Conservation (phyloP, 768 basidiomycete species). For the Tricholoma sp. region DNA sequence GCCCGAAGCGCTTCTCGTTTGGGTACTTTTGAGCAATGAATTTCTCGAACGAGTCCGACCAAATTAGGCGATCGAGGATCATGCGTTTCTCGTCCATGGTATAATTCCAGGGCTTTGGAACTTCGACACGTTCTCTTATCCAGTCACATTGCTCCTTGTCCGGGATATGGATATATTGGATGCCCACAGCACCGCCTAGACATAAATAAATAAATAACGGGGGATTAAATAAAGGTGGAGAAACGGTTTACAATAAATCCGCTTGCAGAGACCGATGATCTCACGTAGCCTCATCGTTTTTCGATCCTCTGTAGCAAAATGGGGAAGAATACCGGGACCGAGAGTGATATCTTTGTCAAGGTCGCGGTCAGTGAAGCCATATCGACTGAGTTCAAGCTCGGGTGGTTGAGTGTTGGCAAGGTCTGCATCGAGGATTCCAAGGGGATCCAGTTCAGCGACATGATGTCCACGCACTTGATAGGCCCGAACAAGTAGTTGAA, state of each 20-base stretch:
- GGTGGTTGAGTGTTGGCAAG: constrained; percentile 73
- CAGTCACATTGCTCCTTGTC: constrained; percentile 99
- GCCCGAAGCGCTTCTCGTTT: constrained; percentile 98
- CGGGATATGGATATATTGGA: constrained; percentile 94
- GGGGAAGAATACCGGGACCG: constrained; percentile 93
- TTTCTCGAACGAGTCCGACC: constrained; percentile 99
- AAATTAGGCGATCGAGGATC: constrained; percentile 98
- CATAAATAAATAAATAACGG: neutral
- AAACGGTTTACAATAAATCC: constrained; percentile 81
- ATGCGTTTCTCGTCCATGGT: constrained; percentile 97
- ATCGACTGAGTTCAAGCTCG: constrained; percentile 90
- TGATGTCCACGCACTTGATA: constrained; percentile 99
- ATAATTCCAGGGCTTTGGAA: constrained; percentile 96
- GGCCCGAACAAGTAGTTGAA: constrained; percentile 95
- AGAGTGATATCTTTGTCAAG: constrained; percentile 92
- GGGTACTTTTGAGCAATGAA: constrained; percentile 99
- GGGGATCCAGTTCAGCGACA: constrained; percentile 90
- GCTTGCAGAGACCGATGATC: constrained; percentile 84
- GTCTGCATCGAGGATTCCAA: constrained; percentile 90
- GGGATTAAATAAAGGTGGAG: neutral
- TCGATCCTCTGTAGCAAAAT: constrained; percentile 83
- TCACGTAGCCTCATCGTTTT: constrained; percentile 88
- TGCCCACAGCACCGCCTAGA: constrained; percentile 79
- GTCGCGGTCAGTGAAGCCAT: constrained; percentile 93
- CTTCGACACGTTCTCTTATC: constrained; percentile 95